phyloP scores from a whole-genome alignment of 2,329 filamentous ascomycete species.

The Trichophyton simii region DNA sequence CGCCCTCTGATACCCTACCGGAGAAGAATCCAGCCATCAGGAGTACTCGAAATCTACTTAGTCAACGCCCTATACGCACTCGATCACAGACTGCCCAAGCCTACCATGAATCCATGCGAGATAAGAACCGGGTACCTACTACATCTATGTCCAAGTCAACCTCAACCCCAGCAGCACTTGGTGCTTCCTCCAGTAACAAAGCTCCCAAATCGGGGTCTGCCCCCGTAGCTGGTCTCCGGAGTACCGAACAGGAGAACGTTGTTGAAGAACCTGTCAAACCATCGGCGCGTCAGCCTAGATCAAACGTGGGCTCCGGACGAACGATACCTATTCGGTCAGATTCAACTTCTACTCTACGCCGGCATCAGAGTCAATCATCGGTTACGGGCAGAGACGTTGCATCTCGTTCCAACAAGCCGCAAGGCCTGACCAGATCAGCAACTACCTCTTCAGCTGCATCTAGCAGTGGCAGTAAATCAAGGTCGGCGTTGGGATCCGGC shows the following conservation, averaged over 20 bases:
- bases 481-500: constrained; percentile 19
- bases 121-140: constrained; percentile 18
- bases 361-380: not conserved
- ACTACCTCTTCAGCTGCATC: not conserved
- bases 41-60: constrained; percentile 21
- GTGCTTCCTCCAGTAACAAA: not conserved
- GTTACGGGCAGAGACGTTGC: not conserved
- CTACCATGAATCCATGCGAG: constrained; percentile 24
- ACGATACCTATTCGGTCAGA: not conserved
- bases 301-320: not conserved
- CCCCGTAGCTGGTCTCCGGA: not conserved
- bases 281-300: too few relatives aligned
- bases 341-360: not conserved
- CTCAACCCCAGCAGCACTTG: constrained; percentile 22
- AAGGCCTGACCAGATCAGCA: not conserved
- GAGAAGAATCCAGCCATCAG: constrained; percentile 5
- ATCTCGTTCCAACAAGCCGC: not conserved
- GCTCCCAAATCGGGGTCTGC: not conserved
- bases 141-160: constrained; percentile 22
- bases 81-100: constrained; percentile 25
- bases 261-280: not conserved
- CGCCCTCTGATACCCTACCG: not conserved
- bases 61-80: constrained; percentile 29
- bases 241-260: not conserved
- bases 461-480: constrained; percentile 9